Base-by-base conservation (phyloP, 2,329 filamentous ascomycete species). In the Cryphonectria parasitica region DNA sequence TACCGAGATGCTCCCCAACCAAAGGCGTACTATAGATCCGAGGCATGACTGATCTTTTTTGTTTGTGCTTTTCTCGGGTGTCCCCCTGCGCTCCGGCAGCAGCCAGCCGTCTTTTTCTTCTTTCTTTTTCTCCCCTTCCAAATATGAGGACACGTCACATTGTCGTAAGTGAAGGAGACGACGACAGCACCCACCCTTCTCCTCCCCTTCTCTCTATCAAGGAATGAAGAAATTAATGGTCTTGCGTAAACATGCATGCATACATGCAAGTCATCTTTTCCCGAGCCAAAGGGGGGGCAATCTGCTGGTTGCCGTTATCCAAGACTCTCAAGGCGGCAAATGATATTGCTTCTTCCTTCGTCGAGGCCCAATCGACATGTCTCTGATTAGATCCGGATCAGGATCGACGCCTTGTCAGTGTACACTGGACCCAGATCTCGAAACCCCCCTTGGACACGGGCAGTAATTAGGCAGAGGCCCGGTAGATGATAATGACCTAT, bases 71-170 rank as follows among this genome's bases (percentile, higher is more conserved):
- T 49, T 4, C 5, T 49, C 22, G 45, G 45, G 45, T 49, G 45
- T 49, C 22, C 45, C 22, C 64, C 49, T 72, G 64, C 70, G 66
- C 61, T 49, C 45, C 45, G 45, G 43, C 68, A 54, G 43, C 10
- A 45, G 52, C 70, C 67, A 61, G 64, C 67, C 49, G 19, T 39
- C 54, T 58, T 58, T 28, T 31, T 19, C 45, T 61, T 31, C 43
- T 41, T 49, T n/a, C 22, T n/a, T n/a, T 49, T 49, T 49, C 22
- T 49, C 17, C 45, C 45, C 10, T 49, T 49, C 45, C 11, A 49
- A 19, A 49, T 65, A 60, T n/a, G n/a, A 7, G 36, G 7, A 66
- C 19, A 61, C 45, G 45, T 49, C 45, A n/a, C 45, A 49, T 49
- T n/a, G 45, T n/a, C 45, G 2, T n/a, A n/a, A 49, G 1, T 56